Evolutionary conservation across 306 rosid species (phyloP).

Genomic region (Inga oerstediana): DNA sequence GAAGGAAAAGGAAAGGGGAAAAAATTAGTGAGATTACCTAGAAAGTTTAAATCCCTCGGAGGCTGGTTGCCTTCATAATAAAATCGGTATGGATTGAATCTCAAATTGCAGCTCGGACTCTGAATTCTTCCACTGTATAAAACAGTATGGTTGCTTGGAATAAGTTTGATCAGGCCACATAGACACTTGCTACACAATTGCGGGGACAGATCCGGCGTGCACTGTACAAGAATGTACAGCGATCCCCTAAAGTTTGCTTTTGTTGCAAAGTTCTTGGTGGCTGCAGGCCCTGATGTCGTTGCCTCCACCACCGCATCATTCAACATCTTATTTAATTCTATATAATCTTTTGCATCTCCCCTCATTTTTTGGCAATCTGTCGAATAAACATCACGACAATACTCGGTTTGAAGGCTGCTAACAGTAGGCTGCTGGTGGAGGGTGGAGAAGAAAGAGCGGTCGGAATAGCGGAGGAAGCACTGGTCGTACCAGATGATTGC

Average conservation of each 20-base stretch:
- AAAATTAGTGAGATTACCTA: neutral
- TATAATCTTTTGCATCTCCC: too few relatives aligned
- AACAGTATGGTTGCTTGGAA: neutral
- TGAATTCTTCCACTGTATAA: neutral
- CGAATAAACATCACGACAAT: too few relatives aligned
- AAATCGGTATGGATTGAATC: fast-evolving
- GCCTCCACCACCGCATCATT: neutral
- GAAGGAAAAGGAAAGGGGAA: too few relatives aligned
- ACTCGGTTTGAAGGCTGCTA: too few relatives aligned
- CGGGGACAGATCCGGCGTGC: neutral
- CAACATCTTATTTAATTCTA: neutral
- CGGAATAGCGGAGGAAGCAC: too few relatives aligned
- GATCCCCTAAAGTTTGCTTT: neutral
- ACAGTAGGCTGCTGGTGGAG: neutral
- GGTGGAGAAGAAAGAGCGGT: too few relatives aligned
- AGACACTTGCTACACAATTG: neutral
- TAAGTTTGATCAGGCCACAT: neutral
- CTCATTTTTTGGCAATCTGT: too few relatives aligned
- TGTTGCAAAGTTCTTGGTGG: neutral
- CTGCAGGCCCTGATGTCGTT: too few relatives aligned
- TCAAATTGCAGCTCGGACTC: neutral
- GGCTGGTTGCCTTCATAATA: neutral
- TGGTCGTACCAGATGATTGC: too few relatives aligned
- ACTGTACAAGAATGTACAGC: neutral
- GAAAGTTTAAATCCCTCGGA: neutral